Base-by-base conservation (phyloP, 1,284 basidiomycete genomes). In the Xerocomus minutiporus region DNA sequence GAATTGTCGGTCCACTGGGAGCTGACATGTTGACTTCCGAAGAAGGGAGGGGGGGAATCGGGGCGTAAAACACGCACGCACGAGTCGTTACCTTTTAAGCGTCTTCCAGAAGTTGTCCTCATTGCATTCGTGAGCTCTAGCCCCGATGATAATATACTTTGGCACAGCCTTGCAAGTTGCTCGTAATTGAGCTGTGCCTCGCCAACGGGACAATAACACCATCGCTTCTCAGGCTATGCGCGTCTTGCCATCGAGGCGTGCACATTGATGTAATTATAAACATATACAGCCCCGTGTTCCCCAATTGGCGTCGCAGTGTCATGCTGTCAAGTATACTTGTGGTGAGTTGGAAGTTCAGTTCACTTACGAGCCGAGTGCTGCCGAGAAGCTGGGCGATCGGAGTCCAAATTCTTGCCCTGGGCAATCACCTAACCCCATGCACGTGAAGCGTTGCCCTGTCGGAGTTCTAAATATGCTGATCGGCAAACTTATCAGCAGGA, bases 1-100 rank as follows among this genome's bases (percentile, higher is more conserved):
- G 20, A 35, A 44, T 51, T 23, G 51, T 52, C 43, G 35, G 48
- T 20, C 31, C 50, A 32, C 50, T 31, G 35, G 46, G 17, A 36
- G 46, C n/a, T 5, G 45, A 46, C 50, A 51, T 51, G 17, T 8
- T 9, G 25, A 26, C 26, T 40, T 35, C 46, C 35, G 25, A 25
- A 8, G 13, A 20, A 28, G n/a, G 15, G 9, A 28, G 35, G 9
- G n/a, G 7, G 34, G 35, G 8, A 17, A 23, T 20, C 8, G 9
- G 32, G 29, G 17, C 25, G 25, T 41, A 13, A 26, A 5, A 5
- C 5, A 15, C 5, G 23, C 23, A 23, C 20, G 3, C 39, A 41
- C 39, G 23, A 41, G 12, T 5, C 3, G 11, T 26, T 26, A 15
- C 40, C 25, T 41, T 15, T 41, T 26, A 41, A 40, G 39, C 12